These are phyloP conservation scores for Lactarius indigo DNA, from an alignment of 768 basidiomycete genomes.

Conservation along the genomic window DNA sequence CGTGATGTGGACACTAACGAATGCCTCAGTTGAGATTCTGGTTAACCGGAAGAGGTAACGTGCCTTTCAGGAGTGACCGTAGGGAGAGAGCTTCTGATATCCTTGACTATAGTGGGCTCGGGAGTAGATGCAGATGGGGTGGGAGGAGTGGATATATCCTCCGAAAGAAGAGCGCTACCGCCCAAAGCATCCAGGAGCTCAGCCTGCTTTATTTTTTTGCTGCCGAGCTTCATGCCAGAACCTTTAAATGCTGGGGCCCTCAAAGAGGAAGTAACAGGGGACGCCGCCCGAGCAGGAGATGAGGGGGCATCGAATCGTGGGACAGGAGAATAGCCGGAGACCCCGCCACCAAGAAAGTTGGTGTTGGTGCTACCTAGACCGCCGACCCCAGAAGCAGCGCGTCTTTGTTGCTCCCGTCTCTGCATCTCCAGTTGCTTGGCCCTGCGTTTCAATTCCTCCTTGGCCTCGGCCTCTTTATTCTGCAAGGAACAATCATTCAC, in stretches of 20 bases:
- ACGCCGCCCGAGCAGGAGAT: slow-evolving; percentile 40
- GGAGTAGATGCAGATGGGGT: slow-evolving; percentile 51
- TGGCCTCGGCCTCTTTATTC: slow-evolving; percentile 99
- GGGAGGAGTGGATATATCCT: slow-evolving; percentile 49
- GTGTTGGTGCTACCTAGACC: slow-evolving; percentile 43
- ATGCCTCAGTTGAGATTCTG: background rate
- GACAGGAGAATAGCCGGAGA: slow-evolving; percentile 67
- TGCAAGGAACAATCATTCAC: slow-evolving; percentile 31
- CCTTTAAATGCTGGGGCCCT: slow-evolving; percentile 86
- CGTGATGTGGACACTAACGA: slow-evolving; percentile 72
- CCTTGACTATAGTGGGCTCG: slow-evolving; percentile 41
- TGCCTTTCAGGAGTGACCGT: slow-evolving; percentile 77
- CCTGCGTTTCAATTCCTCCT: slow-evolving; percentile 96
- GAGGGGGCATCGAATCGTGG: slow-evolving; percentile 69
- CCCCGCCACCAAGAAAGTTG: slow-evolving; percentile 63
- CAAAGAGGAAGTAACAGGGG: slow-evolving; percentile 47
- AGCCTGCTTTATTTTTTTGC: slow-evolving; percentile 86
- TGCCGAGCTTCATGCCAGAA: slow-evolving; percentile 93
- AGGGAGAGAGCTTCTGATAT: slow-evolving; percentile 63
- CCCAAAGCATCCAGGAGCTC: slow-evolving; percentile 88
- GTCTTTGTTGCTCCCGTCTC: slow-evolving; percentile 86
- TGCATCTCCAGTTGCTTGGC: slow-evolving; percentile 99
- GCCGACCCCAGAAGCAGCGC: slow-evolving; percentile 51
- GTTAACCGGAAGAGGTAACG: slow-evolving; percentile 5
- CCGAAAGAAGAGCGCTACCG: slow-evolving; percentile 60